Base-by-base conservation (phyloP, 2,329 filamentous ascomycete genomes). In the Achaetomium macrosporum region DNA sequence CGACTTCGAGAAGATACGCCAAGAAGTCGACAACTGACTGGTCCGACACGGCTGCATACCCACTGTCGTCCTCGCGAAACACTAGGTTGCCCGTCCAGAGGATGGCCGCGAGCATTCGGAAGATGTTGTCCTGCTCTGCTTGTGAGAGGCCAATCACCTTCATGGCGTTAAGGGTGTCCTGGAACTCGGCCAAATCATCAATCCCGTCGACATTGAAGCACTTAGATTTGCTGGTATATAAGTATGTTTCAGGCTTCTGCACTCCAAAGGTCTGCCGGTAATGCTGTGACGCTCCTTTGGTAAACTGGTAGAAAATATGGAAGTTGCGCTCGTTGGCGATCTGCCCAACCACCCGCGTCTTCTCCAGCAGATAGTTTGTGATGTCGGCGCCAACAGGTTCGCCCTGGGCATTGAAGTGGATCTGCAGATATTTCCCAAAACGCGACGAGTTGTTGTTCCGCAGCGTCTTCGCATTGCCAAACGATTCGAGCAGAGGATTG, bases 261-360 rank as follows among this genome's bases (percentile, higher is more conserved):
- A 99, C 77, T 47, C 93, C 93, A 66, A 89, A 96, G n/a, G 77
- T 84, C 64, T 93, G 84, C 68, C 90, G 80, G 71, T 97, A 95
- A 54, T 86, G 82, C 61, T 86, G 79, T n/a, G 90, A 87, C 10
- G 92, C 92, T 4, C 88, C 90, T 73, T 97, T 99, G 43, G 93
- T 89, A 70, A 97, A 96, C 70, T 99, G 93, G 73, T 99, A 99
- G 70, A 99, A 99, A 65, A 99, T 97, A 73, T 99, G 93, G 71
- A 99, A 99, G 73, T 96, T 97, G 62, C 93, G 84, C 78, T 99
- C 93, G 69, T 96, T 95, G 54, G 75, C 78, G 62, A 97, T 97
- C 74, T 97, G 93, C 15, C 92, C 90, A 10, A 96, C 90, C 16
- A 99, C 93, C 73, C 93, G 82, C 44, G 89, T 85, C 76, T 97